phyloP scores from a whole-genome alignment of 1,139 yeast species.

The Kodamaea arcana region DNA sequence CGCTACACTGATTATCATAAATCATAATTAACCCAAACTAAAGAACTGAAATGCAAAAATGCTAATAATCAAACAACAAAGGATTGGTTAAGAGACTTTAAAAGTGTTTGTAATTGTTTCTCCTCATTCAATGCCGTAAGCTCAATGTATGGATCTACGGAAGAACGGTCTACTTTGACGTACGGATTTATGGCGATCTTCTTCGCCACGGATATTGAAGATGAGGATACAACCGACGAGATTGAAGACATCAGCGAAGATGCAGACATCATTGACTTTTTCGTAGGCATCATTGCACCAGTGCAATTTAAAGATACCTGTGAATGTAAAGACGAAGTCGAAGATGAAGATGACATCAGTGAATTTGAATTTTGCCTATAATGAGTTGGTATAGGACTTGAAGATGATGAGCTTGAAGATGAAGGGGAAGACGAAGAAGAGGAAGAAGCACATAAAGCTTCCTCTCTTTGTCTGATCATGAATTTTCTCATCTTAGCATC shows the following conservation, averaged over 20 bases:
- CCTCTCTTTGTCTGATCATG: constrained; percentile 22
- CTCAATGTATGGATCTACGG: constrained; percentile 40
- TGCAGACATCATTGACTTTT: no score
- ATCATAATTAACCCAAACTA: background rate
- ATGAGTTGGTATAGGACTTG: constrained; percentile 1
- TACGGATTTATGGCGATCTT: background rate
- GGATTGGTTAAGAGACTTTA: constrained; percentile 19
- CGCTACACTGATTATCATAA: no score
- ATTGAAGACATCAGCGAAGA: constrained; percentile 2
- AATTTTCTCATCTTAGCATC: constrained; percentile 34
- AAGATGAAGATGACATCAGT: constrained; percentile 2
- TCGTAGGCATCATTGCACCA: no score
- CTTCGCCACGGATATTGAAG: background rate
- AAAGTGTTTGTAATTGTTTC: constrained; percentile 33
- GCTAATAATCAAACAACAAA: background rate
- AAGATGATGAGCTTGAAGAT: constrained; percentile 7
- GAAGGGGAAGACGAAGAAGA: constrained; percentile 11
- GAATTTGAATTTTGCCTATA: constrained; percentile 2
- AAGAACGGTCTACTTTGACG: background rate
- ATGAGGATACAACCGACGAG: background rate
- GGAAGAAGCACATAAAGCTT: constrained; percentile 4
- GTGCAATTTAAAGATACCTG: no score
- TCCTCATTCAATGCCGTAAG: constrained; percentile 41
- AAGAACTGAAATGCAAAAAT: background rate
- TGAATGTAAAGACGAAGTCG: background rate